Evolutionary conservation across 2,329 filamentous ascomycete species (phyloP), one percentile per base, ranked within the genome.

Genomic region (Rhexocercosporidium sp.): DNA sequence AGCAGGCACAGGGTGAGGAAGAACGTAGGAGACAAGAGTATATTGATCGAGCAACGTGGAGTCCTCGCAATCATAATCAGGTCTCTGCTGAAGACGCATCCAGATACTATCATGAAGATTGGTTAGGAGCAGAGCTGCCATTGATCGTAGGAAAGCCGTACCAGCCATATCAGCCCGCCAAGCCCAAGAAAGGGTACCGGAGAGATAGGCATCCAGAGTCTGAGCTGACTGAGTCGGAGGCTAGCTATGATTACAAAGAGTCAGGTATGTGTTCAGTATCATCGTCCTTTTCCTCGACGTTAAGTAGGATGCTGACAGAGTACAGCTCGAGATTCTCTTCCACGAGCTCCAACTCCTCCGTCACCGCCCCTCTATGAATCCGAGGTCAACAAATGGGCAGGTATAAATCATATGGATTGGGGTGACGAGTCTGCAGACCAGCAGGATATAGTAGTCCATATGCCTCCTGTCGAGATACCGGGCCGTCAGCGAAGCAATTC

Each of bases 101-200:
- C 12, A 65, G 34, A 31, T 70, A 73, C 51, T 74, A 72, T 56
- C 49, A 64, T 20, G 64, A 73, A 11, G 69, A 73, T 62, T 73
- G 72, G 71, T 61, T 53, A 20, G 29, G 49, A 27, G 27, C 37
- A 27, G 63, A 59, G 25, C 1, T 56, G 22, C 60, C 60, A n/a
- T 54, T 49, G 14, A 20, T 54, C 12, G 60, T 56, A 5, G 20
- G 31, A 41, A 56, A 56, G 47, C 47, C 44, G 8, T 60, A 65
- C 20, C 41, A 47, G 18, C 31, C 46, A 20, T 65, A 59, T 18
- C 62, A 59, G 8, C 31, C 54, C 2, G 29, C 27, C 12, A 59
- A 46, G 27, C 46, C 46, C 3, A 22, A 53, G 39, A 49, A 53
- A 46, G 53, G 59, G 12, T 70, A 69, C 57, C 64, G 66, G 9